A percentile compares a stretch with the other conserved stretches of the same genome.
Evolutionary conservation across 2,329 filamentous ascomycete genomes (phyloP).

Genomic region (Tolypocladium capitatum): DNA sequence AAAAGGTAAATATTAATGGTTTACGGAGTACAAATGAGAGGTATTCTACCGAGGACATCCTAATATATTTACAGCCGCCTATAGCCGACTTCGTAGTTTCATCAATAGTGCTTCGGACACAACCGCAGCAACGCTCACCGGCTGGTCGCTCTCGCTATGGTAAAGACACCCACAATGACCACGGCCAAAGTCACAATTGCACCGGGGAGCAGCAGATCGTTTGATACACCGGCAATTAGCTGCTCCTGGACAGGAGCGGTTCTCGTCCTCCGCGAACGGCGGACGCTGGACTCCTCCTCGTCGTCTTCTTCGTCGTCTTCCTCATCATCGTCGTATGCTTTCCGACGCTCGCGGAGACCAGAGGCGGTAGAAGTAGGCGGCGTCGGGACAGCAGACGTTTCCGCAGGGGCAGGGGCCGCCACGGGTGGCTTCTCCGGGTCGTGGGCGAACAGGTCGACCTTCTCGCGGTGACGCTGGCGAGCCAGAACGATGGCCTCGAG

Average conservation of each 20-base stretch:
- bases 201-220: constrained; percentile 83
- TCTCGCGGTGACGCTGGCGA: constrained; percentile 64
- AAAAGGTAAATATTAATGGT: neutral
- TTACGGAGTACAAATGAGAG: constrained; percentile 6
- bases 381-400: constrained; percentile 27
- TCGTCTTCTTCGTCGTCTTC: constrained; percentile 41
- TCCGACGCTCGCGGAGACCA: constrained; percentile 36
- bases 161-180: constrained; percentile 87
- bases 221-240: constrained; percentile 81
- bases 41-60: constrained; percentile 10
- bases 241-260: constrained; percentile 48
- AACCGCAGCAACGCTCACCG: constrained; percentile 23
- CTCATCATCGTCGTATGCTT: constrained; percentile 34
- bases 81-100: constrained; percentile 20
- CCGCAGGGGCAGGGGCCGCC: constrained; percentile 40
- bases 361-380: constrained; percentile 34
- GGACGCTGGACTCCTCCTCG: constrained; percentile 31
- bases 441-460: constrained; percentile 95
- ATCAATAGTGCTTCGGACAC: constrained; percentile 13
- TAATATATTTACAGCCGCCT: constrained; percentile 19
- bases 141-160: constrained; percentile 58
- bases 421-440: constrained; percentile 81
- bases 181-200: constrained; percentile 92
- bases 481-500: constrained; percentile 80
- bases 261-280: constrained; percentile 29